Evolutionary conservation across 306 rosid genomes (phyloP).

Genomic region (Citrullus colocynthis): DNA sequence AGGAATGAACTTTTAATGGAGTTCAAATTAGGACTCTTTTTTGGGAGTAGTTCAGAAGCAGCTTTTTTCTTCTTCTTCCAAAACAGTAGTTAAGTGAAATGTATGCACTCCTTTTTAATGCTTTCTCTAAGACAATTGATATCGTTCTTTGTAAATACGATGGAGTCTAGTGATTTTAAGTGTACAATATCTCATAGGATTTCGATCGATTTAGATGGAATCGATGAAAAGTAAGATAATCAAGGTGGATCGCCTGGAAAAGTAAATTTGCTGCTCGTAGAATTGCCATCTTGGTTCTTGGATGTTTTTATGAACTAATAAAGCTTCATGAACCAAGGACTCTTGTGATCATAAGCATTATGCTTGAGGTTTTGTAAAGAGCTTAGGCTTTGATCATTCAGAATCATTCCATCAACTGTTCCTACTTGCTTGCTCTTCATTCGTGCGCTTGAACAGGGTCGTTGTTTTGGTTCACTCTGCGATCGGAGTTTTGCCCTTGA

Average conservation of each 20-base stretch:
- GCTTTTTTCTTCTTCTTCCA: not conserved
- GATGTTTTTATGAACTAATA: conserved; percentile 18
- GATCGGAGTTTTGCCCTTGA: conserved; percentile 69
- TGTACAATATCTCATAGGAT: not conserved
- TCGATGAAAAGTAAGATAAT: not conserved
- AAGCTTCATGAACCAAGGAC: conserved; percentile 40
- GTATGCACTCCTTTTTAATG: not conserved
- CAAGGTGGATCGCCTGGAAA: conserved; percentile 9
- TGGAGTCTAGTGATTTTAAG: not conserved
- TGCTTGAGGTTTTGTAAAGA: conserved; percentile 24
- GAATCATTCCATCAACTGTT: not conserved
- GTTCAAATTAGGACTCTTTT: not conserved
- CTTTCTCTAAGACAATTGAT: not conserved
- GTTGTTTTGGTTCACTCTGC: conserved; percentile 74
- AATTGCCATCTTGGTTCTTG: conserved; percentile 19
- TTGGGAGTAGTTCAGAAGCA: not conserved
- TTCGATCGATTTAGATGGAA: not conserved
- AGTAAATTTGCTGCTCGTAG: conserved; percentile 10
- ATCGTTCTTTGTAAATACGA: not conserved
- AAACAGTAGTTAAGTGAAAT: not conserved
- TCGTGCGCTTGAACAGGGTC: conserved; percentile 31
- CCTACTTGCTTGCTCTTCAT: conserved; percentile 30
- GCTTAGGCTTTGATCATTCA: conserved; percentile 28
- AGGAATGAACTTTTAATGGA: not conserved
- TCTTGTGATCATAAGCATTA: conserved; percentile 17